Conservation (phyloP, 345 rosid genomes). For the Gossypium arboreum region DNA sequence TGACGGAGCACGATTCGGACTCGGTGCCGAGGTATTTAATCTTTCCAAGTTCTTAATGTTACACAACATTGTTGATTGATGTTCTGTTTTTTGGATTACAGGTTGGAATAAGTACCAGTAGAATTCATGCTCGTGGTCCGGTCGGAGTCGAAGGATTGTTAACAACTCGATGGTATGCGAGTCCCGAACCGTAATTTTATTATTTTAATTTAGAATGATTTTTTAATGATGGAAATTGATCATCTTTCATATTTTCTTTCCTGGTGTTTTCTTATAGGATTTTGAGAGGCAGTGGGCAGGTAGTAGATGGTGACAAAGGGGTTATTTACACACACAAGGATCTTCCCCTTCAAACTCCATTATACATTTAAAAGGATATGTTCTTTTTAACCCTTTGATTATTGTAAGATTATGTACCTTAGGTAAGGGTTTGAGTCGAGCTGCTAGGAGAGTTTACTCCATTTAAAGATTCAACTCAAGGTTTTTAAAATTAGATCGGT, state of each 20-base stretch:
- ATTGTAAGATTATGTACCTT: no score
- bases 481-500: no score
- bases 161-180: constrained; percentile 59
- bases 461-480: no score
- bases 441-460: no score
- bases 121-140: constrained; percentile 81
- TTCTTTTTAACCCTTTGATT: background rate
- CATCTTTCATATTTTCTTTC: no score
- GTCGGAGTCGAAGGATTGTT: constrained; percentile 77
- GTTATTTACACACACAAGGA: constrained; percentile 33
- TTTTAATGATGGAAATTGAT: no score
- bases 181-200: background rate
- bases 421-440: no score
- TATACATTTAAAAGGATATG: background rate
- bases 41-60: background rate
- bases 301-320: constrained; percentile 50
- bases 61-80: no score
- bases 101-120: constrained; percentile 72
- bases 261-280: constrained; percentile 26
- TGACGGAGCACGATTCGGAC: constrained; percentile 74
- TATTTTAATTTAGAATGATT: no score
- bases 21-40: constrained; percentile 65
- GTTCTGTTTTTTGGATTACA: constrained; percentile 14
- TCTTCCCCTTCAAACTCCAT: constrained; percentile 3
- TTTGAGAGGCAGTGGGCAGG: constrained; percentile 55